phyloP scores from a whole-genome alignment of 768 basidiomycete species.

The Rhodosporidiobolus odoratus region DNA sequence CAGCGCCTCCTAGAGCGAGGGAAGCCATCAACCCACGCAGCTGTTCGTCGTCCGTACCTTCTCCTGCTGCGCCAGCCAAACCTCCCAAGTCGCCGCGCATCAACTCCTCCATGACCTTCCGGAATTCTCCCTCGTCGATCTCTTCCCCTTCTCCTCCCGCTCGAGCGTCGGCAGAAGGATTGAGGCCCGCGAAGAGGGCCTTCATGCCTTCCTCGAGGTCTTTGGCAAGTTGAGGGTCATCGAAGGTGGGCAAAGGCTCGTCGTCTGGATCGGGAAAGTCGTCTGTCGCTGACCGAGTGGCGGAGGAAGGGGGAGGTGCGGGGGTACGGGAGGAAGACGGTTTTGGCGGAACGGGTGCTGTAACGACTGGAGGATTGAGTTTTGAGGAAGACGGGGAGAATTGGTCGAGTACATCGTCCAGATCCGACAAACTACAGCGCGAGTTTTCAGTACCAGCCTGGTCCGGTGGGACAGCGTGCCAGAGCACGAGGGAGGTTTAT shows the following conservation, averaged over 20 bases:
- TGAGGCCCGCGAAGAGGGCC: conserved; percentile 31
- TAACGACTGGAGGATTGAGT: background rate
- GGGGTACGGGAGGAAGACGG: background rate
- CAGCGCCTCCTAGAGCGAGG: conserved; percentile 18
- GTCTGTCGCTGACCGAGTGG: background rate
- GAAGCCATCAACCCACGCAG: background rate
- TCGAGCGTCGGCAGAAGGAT: background rate
- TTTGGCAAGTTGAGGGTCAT: conserved; percentile 24
- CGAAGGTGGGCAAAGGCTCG: conserved; percentile 11
- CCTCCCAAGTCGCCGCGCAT: conserved; percentile 9
- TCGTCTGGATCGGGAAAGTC: conserved; percentile 33
- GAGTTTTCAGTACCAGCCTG: background rate
- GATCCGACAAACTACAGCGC: conserved; percentile 30
- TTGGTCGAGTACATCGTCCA: conserved; percentile 39
- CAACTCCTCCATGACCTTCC: conserved; percentile 32
- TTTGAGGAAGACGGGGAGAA: conserved; percentile 36
- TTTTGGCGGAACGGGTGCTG: background rate
- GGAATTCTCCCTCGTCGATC: conserved; percentile 32
- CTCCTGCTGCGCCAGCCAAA: background rate
- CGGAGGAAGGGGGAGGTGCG: background rate
- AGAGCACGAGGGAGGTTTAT: background rate
- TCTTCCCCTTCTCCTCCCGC: background rate
- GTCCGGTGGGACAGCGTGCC: background rate
- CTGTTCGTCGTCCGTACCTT: conserved; percentile 7
- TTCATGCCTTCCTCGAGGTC: conserved; percentile 38